Percentiles rank a stretch among this genome's conserved stretches.
phyloP scores from a whole-genome alignment of 257 asterid species.

The Fraxinus pennsylvanica region DNA sequence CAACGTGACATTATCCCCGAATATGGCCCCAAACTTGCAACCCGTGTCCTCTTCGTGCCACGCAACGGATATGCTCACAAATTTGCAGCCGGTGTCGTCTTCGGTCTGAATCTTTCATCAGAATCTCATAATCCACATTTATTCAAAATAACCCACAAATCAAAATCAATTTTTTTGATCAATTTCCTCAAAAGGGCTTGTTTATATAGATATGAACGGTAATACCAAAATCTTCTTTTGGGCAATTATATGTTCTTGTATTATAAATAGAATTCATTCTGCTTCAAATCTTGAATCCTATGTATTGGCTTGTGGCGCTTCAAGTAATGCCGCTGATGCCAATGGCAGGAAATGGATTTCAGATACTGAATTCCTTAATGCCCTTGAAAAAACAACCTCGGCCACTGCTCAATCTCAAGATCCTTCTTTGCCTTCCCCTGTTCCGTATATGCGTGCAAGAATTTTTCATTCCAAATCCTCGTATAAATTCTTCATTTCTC shows the following conservation, averaged over 20 bases:
- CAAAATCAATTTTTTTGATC: not conserved
- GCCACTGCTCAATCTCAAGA: constrained; percentile 41
- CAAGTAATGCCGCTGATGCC: constrained; percentile 27
- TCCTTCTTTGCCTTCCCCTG: constrained; percentile 38
- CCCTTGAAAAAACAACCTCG: constrained; percentile 26
- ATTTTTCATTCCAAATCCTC: constrained; percentile 33
- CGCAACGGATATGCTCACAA: not conserved
- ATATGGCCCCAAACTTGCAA: not conserved
- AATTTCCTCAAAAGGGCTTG: not conserved
- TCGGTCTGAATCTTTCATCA: not conserved
- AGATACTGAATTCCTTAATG: constrained; percentile 31
- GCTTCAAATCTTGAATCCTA: constrained; percentile 12
- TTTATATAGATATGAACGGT: constrained; percentile 19
- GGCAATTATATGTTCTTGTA: constrained; percentile 19
- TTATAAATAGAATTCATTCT: constrained; percentile 9
- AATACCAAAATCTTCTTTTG: constrained; percentile 24
- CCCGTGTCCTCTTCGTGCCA: not conserved
- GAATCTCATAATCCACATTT: not conserved
- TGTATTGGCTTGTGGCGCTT: not conserved
- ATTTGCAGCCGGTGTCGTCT: not conserved
- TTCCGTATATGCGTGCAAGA: constrained; percentile 51
- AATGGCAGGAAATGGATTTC: constrained; percentile 42
- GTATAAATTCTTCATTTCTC: constrained; percentile 29
- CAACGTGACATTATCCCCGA: not conserved
- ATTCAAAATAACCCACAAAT: not conserved